Base-by-base conservation (phyloP, 371 early-diverging fungal genomes). In the Mucor sp. region DNA sequence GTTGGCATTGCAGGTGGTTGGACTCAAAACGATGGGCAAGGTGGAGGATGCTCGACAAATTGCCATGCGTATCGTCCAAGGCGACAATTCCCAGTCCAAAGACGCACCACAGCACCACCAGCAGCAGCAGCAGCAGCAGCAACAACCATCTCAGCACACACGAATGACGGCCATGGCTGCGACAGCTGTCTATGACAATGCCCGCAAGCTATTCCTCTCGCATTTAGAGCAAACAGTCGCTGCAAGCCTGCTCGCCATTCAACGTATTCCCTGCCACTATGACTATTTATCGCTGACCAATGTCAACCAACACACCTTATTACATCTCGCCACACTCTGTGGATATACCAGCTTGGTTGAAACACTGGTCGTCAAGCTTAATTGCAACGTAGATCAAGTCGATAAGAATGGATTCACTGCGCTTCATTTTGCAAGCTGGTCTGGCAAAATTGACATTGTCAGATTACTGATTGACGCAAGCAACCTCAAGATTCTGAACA, bases 1-100 rank as follows among this genome's bases (percentile, higher is more conserved):
- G 64, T 78, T 94, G 39, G 90, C 91, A 14, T 74, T 94, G 37
- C 92, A 92, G 60, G 90, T 92, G 0, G 85, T 92, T 0, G 93
- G 92, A 4, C 70, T 93, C 48, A 79, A 89, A 63, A 88, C 89
- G 60, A 87, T 85, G 67, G 89, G 90, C 14, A 81, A 81, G 71
- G 78, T 88, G 9, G 89, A 88, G 67, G 85, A 84, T 61, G 84
- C 87, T 12, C 64, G 87, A 35, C 81, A 83, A 56, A 84, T 84
- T 64, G 91, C 89, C 23, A 86, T 87, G 86, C 76, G 84, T 21
- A 85, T 89, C 66, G 86, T 90, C 4, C 89, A 86, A 69, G 87
- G 86, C 11, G 86, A 85, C 44, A 71, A 81, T 48, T 47, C 60
- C 39, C 58, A 33, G 23, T 27, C 44, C 43, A 64, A 44, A 62